Conservation (phyloP, 805 yeast species). For the Starmerella tilneyi region DNA sequence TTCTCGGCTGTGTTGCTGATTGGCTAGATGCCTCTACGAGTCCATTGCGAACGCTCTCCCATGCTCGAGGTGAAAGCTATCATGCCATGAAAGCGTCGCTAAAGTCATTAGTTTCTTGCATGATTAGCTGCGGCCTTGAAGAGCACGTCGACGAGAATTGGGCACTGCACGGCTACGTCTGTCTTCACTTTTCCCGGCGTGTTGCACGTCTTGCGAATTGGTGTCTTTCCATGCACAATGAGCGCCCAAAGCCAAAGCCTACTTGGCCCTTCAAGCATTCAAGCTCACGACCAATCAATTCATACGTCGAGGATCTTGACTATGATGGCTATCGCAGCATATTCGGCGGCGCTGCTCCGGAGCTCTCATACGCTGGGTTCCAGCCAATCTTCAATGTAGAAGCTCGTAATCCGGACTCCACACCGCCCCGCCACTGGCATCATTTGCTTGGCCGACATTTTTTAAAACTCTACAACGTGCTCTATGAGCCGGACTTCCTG, state of each 20-base stretch:
- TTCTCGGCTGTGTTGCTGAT: conserved; percentile 11
- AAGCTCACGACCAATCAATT: not conserved
- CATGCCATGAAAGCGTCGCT: conserved; percentile 17
- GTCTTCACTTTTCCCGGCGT: conserved; percentile 16
- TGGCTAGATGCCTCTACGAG: conserved; percentile 22
- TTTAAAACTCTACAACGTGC: not conserved
- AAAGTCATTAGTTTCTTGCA: conserved; percentile 9
- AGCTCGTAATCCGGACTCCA: conserved; percentile 28
- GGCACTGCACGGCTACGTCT: conserved; percentile 20
- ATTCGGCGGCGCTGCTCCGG: conserved; percentile 6
- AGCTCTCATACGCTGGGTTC: conserved; percentile 14
- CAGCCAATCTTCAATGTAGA: conserved; percentile 18
- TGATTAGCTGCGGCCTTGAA: conserved; percentile 6
- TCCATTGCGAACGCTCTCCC: not conserved
- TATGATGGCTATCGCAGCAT: conserved; percentile 13
- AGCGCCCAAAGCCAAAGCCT: conserved; percentile 18
- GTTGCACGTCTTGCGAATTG: conserved; percentile 18
- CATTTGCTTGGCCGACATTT: conserved; percentile 24
- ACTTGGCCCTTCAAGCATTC: conserved; percentile 13
- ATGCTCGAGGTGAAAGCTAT: not conserved
- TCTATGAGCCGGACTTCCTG: conserved; percentile 19
- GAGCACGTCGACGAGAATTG: conserved; percentile 8
- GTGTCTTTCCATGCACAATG: conserved; percentile 17
- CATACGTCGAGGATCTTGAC: conserved; percentile 11
- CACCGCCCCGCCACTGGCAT: conserved; percentile 27